phyloP scores from a whole-genome alignment of 805 yeast genomes.

The Spathaspora gorwiae region DNA sequence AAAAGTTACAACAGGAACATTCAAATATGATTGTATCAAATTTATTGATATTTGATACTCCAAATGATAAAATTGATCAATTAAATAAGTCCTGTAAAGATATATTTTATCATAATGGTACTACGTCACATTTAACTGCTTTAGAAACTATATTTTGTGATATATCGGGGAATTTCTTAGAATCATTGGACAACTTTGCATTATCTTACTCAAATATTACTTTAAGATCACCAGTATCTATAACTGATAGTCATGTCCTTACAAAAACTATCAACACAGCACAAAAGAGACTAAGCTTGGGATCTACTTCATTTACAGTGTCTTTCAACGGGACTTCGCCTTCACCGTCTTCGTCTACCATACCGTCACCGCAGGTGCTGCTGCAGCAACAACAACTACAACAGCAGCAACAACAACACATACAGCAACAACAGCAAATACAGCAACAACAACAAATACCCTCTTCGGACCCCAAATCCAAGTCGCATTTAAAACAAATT shows the following conservation, averaged over 20 bases:
- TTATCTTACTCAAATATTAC: constrained; percentile 75
- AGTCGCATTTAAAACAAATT: constrained; percentile 43
- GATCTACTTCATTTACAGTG: constrained; percentile 34
- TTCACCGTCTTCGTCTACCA: background rate
- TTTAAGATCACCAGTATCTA: constrained; percentile 72
- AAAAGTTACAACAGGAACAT: constrained; percentile 37
- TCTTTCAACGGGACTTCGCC: constrained; percentile 17
- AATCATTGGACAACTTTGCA: constrained; percentile 62
- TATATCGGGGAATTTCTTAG: constrained; percentile 59
- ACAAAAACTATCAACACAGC: constrained; percentile 37
- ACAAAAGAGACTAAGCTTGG: constrained; percentile 35
- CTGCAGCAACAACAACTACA: background rate
- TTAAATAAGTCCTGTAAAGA: constrained; percentile 10
- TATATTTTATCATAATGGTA: constrained; percentile 21
- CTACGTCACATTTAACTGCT: constrained; percentile 22
- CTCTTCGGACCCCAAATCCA: constrained; percentile 22
- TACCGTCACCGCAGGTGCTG: background rate
- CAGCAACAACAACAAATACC: constrained; percentile 4
- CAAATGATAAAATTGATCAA: constrained; percentile 12
- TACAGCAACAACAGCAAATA: constrained; percentile 2
- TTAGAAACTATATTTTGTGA: constrained; percentile 71
- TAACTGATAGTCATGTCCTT: constrained; percentile 46
- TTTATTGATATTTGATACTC: constrained; percentile 51
- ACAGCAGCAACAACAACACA: background rate
- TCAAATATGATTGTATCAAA: constrained; percentile 55